Evolutionary conservation across 169 alveolate species (phyloP), one percentile per base, ranked within the genome.

Genomic region (Plasmodium malariae): DNA sequence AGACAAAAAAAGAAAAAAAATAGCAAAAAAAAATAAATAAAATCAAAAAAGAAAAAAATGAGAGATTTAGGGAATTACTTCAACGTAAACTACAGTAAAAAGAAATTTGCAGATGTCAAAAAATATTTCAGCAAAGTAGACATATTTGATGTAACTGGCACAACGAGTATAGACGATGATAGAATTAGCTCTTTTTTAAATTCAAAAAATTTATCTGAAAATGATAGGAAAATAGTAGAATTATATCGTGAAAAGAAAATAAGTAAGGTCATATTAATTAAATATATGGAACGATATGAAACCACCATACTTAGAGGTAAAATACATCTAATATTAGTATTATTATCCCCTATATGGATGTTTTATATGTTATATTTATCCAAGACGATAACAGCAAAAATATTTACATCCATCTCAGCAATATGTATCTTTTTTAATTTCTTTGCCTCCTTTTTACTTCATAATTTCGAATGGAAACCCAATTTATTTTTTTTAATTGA

Each of bases 291-390:
- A 67, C 43, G 76, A 32, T 62, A 80, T 30, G 55, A 67, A 55
- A 92, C 65, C 45, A 93, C 96, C 9, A 7, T 78, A 32, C 69
- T 92, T 24, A 63, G 95, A 74, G 96, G 96, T 36, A 88, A 85
- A 43, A 85, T 94, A 62, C 96, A 94, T 88, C 88, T 94, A 37
- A 26, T 89, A 60, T 45, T 91, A 51, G 63, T 87, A 65, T 54
- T 94, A 24, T 6, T 78, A 19, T 87, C 94, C 32, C 96, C 96
- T 26, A 37, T 92, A 37, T 87, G 93, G 92, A 83, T 90, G n/a
- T 62, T 70, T 59, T 67, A 80, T 28, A 80, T 80, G 90, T 11
- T 80, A 26, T 43, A 19, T 69, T 17, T 80, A 80, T 80, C 76
- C 24, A 80, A 80, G 28, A 80, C 90, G 3, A 7, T 32, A 48